A percentile compares a stretch with the other conserved stretches of the same genome.
Conservation (phyloP, 2,329 filamentous ascomycete genomes). For the Fusarium praegraminearum region DNA sequence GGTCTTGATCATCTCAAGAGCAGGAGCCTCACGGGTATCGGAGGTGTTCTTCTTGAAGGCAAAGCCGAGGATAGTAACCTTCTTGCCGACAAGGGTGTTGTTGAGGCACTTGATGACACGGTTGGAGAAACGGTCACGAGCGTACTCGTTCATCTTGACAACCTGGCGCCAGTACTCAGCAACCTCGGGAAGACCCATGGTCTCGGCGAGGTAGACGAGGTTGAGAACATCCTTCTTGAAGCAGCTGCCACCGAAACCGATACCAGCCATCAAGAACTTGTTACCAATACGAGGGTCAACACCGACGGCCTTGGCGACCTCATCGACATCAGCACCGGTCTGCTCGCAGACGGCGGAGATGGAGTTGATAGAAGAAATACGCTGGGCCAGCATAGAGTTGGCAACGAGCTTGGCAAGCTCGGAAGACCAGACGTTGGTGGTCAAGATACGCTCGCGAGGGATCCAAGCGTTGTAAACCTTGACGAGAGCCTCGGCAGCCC, state of each 20-base stretch:
- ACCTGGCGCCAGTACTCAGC: conserved; percentile 81
- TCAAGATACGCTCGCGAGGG: conserved; percentile 73
- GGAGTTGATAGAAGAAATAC: conserved; percentile 84
- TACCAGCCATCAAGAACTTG: conserved; percentile 78
- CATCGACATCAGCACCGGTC: conserved; percentile 79
- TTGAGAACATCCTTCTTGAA: conserved; percentile 85
- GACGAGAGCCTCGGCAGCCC: conserved; percentile 72
- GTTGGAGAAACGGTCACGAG: conserved; percentile 75
- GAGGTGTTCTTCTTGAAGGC: conserved; percentile 85
- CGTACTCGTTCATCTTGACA: conserved; percentile 81
- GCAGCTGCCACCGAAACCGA: conserved; percentile 84
- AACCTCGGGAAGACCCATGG: conserved; percentile 76
- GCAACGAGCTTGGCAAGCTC: conserved; percentile 83
- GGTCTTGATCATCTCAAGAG: conserved; percentile 74
- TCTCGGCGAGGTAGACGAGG: conserved; percentile 79
- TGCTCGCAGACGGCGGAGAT: conserved; percentile 84
- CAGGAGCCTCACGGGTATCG: conserved; percentile 78
- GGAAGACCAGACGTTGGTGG: conserved; percentile 80
- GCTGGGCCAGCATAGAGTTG: conserved; percentile 84
- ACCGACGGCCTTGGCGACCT: conserved; percentile 76
- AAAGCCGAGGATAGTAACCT: conserved; percentile 78
- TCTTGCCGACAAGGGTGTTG: conserved; percentile 76
- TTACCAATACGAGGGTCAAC: conserved; percentile 78
- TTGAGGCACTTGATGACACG: conserved; percentile 75
- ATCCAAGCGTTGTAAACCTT: conserved; percentile 80